Evolutionary conservation across 2,329 filamentous ascomycete genomes (phyloP), one percentile per base, ranked within the genome.

Genomic region (Apiospora koreana): DNA sequence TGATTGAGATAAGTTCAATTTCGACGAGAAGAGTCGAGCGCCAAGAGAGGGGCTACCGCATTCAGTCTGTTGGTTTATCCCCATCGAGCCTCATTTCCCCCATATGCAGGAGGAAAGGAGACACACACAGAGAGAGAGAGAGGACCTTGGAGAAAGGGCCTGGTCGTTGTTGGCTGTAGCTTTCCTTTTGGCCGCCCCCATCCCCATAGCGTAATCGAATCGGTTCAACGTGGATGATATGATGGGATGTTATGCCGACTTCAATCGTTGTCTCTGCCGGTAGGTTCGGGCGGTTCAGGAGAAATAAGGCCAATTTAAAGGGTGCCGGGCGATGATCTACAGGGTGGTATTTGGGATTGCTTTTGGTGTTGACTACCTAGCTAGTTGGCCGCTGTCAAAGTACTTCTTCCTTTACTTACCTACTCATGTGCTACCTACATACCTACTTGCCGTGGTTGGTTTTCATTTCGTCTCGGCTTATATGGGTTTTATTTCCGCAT

Each of bases 221-320:
- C 54, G 54, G 54, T 62, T 35, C 18, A 38, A 9, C 31, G 54
- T n/a, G 28, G 28, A 58, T 58, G 50, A 21, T 58, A 18, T 58
- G 50, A 58, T 58, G 28, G 21, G 50, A 58, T 58, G 28, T 21
- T 58, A 31, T 58, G 50, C 50, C 50, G 50, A 58, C 50, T 35
- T 58, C 50, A 58, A 31, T 58, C 28, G 16, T 9, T 58, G 38
- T 18, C 42, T 42, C 38, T 28, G 41, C 64, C 64, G 64, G 3
- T 41, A 43, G 42, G 10, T 28, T 25, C 41, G 41, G 38, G 38
- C 42, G 41, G 14, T 65, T 28, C 35, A 28, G 35, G 31, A 28
- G 64, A 66, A 66, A 66, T 66, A 66, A 66, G 12, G 64, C 25
- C 64, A 45, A 66, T 66, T 31, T 43, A 43, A 66, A 28, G n/a